Base-by-base conservation (phyloP, 2,329 filamentous ascomycete species). In the Pezicula neosporulosa region DNA sequence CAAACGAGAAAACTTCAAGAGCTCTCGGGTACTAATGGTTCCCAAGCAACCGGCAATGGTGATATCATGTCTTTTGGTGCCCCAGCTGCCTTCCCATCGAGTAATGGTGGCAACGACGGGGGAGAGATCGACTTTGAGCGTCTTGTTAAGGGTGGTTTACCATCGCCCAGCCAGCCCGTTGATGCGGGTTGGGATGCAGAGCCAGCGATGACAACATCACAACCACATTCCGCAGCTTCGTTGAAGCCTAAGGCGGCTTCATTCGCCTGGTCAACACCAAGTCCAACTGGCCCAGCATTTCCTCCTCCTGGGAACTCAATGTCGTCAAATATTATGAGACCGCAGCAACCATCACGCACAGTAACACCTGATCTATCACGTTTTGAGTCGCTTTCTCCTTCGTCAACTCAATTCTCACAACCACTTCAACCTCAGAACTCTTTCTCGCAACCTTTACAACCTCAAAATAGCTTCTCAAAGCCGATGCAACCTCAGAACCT, bases 1-100 rank as follows among this genome's bases (percentile, higher is more conserved):
- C 94, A 97, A 63, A 87, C 81, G 6, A 86, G 84, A 63, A 97
- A 97, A 65, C 74, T 99, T 3, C 89, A 92, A 65, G 93, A 97
- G 62, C 77, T 97, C 7, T 83, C 83, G 0, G 82, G 85, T 1
- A 77, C 72, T 8, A 75, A 78, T 42, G 77, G 78, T 19, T 61
- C 69, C n/a, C 68, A 73, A 10, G 69, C 73, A 3, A 74, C 73
- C 3, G 71, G 77, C 4, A 81, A 71, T 58, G 84, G 87, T 43
- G 85, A 89, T 60, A 86, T 89, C 57, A 78, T 89, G 70, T 83
- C 82, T 2, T 89, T 89, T 63, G 83, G 82, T n/a, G 79, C 78
- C 30, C 70, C 83, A n/a, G 84, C 24, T 2, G 71, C 74, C 0
- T 80, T 84, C 50, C 77, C 83, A 47, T 64, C 63, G 6, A 54